phyloP scores from a whole-genome alignment of 2,329 filamentous ascomycete species.

The Hypoxylon sp. region DNA sequence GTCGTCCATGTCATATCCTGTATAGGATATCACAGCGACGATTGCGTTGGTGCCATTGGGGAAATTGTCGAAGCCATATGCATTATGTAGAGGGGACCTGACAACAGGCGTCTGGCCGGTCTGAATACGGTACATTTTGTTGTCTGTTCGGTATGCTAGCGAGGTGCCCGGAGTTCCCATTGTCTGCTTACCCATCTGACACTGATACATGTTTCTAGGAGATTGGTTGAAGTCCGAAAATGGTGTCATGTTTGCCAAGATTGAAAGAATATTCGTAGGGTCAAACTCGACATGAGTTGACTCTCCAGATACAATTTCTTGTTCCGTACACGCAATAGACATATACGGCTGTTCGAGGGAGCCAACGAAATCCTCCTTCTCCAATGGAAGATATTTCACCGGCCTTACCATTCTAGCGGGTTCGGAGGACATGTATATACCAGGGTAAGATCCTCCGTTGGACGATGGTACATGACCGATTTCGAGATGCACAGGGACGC shows the following conservation, averaged over 20 bases:
- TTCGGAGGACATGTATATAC: constrained; percentile 91
- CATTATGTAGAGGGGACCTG: constrained; percentile 90
- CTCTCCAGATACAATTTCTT: constrained; percentile 87
- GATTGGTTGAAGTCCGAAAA: constrained; percentile 99
- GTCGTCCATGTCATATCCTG: constrained; percentile 99
- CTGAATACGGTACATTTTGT: constrained; percentile 95
- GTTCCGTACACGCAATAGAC: constrained; percentile 92
- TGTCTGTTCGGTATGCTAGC: constrained; percentile 88
- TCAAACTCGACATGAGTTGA: constrained; percentile 95
- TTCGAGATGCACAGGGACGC: constrained; percentile 85
- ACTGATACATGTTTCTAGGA: constrained; percentile 98
- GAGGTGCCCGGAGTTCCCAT: constrained; percentile 97
- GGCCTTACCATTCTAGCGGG: constrained; percentile 89
- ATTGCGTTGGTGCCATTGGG: constrained; percentile 96
- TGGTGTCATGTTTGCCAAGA: constrained; percentile 97
- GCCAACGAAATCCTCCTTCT: constrained; percentile 88
- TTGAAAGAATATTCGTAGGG: constrained; percentile 96
- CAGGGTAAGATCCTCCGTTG: constrained; percentile 93
- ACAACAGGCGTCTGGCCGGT: constrained; percentile 97
- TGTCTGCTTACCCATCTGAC: constrained; percentile 99
- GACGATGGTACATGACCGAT: constrained; percentile 92
- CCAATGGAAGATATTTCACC: constrained; percentile 89
- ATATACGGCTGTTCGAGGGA: constrained; percentile 98
- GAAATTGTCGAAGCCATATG: constrained; percentile 97
- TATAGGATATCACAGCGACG: constrained; percentile 98